Conservation (phyloP, 371 early-diverging fungal species). For the Circinella minor region DNA sequence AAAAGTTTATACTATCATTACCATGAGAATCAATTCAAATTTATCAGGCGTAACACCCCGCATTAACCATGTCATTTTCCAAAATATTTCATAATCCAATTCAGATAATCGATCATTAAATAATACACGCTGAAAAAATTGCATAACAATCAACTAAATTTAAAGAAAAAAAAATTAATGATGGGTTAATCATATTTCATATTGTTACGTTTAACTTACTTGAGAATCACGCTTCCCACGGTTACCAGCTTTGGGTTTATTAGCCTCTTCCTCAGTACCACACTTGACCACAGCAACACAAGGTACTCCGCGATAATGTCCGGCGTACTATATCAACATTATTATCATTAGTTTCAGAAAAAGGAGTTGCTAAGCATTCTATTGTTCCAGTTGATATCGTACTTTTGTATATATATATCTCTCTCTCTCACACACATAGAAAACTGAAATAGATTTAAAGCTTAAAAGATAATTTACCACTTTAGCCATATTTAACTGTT, state of each 20-base stretch:
- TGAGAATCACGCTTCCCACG: slow-evolving; percentile 99
- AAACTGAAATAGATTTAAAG: too few species aligned
- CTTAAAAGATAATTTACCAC: slow-evolving; percentile 45
- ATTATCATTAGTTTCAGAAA: neutral
- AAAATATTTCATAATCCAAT: slow-evolving; percentile 96
- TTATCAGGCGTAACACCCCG: slow-evolving; percentile 90
- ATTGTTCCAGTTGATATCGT: neutral
- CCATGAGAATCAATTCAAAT: slow-evolving; percentile 92
- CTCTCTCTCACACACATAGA: too few species aligned
- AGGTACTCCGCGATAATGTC: slow-evolving; percentile 87
- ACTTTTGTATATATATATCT: too few species aligned
- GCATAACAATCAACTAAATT: slow-evolving; percentile 81
- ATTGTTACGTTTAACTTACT: slow-evolving; percentile 34
- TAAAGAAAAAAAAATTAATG: too few species aligned
- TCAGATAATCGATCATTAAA: slow-evolving; percentile 95
- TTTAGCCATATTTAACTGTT: slow-evolving; percentile 94
- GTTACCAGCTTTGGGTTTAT: slow-evolving; percentile 86
- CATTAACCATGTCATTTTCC: slow-evolving; percentile 83
- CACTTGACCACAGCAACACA: slow-evolving; percentile 92
- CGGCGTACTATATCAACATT: slow-evolving; percentile 69
- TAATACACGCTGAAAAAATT: slow-evolving; percentile 89
- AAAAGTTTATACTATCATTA: neutral
- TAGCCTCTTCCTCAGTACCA: slow-evolving; percentile 76
- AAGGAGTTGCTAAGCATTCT: neutral
- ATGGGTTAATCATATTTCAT: neutral